Conservation (phyloP, 352 stramenopile genomes). For the Aphanomyces cochlioides region DNA sequence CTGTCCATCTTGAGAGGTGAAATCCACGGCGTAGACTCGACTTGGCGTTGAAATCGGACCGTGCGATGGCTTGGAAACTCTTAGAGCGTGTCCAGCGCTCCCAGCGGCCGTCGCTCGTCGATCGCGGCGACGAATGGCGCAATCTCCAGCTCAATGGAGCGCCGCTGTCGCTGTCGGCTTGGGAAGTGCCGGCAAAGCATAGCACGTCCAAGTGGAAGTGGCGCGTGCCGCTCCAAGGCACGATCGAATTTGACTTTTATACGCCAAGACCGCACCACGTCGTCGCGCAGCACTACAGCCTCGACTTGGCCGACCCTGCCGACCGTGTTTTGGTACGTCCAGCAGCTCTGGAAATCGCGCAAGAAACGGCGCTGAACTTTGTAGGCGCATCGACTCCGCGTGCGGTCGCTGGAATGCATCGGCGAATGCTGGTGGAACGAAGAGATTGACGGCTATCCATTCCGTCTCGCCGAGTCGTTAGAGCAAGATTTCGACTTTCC, state of each 20-base stretch:
- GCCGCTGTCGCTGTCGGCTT: constrained; percentile 1
- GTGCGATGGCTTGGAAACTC: constrained; percentile 25
- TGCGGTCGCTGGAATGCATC: constrained; percentile 14
- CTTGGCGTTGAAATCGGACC: constrained; percentile 9
- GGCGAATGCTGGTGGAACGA: constrained; percentile 32
- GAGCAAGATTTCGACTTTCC: constrained; percentile 24
- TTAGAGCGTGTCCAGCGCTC: constrained; percentile 22
- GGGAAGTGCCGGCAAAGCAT: not conserved
- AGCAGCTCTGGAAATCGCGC: not conserved
- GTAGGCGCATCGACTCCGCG: constrained; percentile 25
- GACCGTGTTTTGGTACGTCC: constrained; percentile 11
- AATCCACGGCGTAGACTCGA: constrained; percentile 10
- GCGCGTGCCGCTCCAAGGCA: constrained; percentile 19
- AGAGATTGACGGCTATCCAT: constrained; percentile 28
- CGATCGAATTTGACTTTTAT: constrained; percentile 30
- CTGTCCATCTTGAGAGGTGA: not conserved
- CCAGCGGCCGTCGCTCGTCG: not conserved
- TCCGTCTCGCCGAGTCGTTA: constrained; percentile 7
- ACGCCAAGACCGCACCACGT: constrained; percentile 26
- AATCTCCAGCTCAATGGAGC: constrained; percentile 20
- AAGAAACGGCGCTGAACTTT: no score
- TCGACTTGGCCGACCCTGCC: constrained; percentile 11
- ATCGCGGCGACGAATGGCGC: constrained; percentile 11
- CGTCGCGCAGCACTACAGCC: constrained; percentile 17
- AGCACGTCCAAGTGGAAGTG: constrained; percentile 24